Base-by-base conservation (phyloP, 2,329 filamentous ascomycete genomes). In the Epichloe gansuensis region DNA sequence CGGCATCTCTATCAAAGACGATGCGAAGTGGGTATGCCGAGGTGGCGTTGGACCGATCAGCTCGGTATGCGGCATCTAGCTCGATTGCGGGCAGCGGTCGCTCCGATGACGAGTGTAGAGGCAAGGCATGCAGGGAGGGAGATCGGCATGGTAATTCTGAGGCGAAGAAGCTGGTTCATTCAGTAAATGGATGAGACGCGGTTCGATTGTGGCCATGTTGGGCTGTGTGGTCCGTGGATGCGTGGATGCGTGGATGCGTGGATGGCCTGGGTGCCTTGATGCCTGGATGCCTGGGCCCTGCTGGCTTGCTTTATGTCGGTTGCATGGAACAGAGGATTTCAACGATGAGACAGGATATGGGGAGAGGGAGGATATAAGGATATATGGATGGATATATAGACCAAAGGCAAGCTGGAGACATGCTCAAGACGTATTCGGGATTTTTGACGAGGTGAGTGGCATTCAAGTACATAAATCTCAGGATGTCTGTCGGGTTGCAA, bases 161-260 rank as follows among this genome's bases (percentile, higher is more conserved):
- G 75, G 73, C 56, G 72, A 71, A 43, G 54, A 54, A 21, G 71
- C 72, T 48, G 72, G 73, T 61, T 80, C 76, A 66, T 83, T 83
- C 61, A 83, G 72, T 58, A 83, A 69, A 65, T 83, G 79, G 63
- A 83, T 84, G 59, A 84, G 72, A 63, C 80, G 78, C 63, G 81
- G 81, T 74, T 84, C 81, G 69, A 83, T 83, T 63, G 79, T 83
- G 59, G 78, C 78, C 78, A 81, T 81, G 68, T 67, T 78, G 73
- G 45, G 48, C 51, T 48, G 48, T 42, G 35, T 78, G 73, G 41
- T 44, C 51, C 42, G 48, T 42, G 37, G n/a, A 23, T 50, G 52
- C 48, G n/a, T n/a, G n/a, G n/a, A n/a, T n/a, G n/a, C 42, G 48
- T 42, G 37, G n/a, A 23, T 50, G 52, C 17, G 17, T 21, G 17